These are phyloP conservation scores for Jamesozyma lodderae DNA, from an alignment of 805 yeast species.

Conservation along the genomic window DNA sequence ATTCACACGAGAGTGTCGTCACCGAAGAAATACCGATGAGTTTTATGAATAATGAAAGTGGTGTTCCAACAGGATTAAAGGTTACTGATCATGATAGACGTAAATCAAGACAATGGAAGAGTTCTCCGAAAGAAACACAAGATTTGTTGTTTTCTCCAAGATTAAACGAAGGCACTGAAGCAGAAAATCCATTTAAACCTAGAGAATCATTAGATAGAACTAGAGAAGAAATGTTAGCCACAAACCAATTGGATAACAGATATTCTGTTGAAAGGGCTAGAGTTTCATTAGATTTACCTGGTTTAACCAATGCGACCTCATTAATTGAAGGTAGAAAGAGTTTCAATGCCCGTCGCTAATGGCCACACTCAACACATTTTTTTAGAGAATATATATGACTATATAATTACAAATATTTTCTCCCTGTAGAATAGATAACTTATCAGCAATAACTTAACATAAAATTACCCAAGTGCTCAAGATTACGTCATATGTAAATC, in stretches of 20 bases:
- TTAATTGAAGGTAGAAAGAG: constrained; percentile 9
- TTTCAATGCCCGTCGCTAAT: constrained; percentile 3
- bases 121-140: constrained; percentile 24
- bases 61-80: constrained; percentile 23
- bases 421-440: no score
- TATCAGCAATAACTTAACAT: no score
- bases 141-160: constrained; percentile 20
- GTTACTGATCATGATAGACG: constrained; percentile 1
- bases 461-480: no score
- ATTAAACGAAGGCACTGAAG: constrained; percentile 1
- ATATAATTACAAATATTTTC: no score
- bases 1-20: constrained; percentile 24
- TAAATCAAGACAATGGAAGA: constrained; percentile 9
- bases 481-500: no score
- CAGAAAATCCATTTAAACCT: constrained; percentile 3
- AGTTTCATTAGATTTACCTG: constrained; percentile 35
- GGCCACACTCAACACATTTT: no score
- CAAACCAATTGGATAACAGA: constrained; percentile 32
- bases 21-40: constrained; percentile 36
- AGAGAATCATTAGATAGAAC: constrained; percentile 34
- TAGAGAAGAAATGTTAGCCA: constrained; percentile 31
- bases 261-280: constrained; percentile 34
- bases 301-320: constrained; percentile 30
- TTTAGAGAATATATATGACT: no score
- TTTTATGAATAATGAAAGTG: constrained; percentile 18